These are phyloP conservation scores for Globisporangium viniferum DNA, from an alignment of 352 stramenopile genomes.

Conservation along the genomic window DNA sequence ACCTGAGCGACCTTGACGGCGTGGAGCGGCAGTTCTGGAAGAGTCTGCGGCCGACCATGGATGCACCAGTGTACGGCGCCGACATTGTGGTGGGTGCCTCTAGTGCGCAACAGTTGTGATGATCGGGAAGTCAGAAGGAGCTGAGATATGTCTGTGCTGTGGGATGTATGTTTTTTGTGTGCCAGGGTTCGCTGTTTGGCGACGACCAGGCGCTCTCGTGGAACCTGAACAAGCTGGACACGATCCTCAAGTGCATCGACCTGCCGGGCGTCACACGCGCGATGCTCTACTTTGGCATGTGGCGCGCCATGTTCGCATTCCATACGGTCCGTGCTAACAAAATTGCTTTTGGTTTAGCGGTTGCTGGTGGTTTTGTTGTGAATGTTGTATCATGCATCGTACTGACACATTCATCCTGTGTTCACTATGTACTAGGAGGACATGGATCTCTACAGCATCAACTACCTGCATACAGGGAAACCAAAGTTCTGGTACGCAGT, in stretches of 20 bases:
- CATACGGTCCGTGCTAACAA: conserved; percentile 57
- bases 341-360: neutral
- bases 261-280: conserved; percentile 84
- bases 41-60: conserved; percentile 77
- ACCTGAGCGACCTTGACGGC: conserved; percentile 31
- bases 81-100: conserved; percentile 73
- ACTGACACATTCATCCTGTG: neutral
- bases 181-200: conserved; percentile 80
- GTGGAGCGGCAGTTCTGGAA: conserved; percentile 89
- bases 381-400: neutral
- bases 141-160: neutral
- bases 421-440: conserved; percentile 61
- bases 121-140: neutral
- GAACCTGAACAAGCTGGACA: conserved; percentile 88
- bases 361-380: neutral
- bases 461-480: conserved; percentile 91
- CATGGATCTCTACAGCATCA: conserved; percentile 94
- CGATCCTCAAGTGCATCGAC: conserved; percentile 79
- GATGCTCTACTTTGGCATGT: conserved; percentile 95
- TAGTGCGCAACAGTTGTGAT: neutral
- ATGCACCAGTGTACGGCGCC: conserved; percentile 87
- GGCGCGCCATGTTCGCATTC: conserved; percentile 92
- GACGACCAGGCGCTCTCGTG: conserved; percentile 63
- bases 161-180: neutral
- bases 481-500: conserved; percentile 94